These are phyloP conservation scores for Fusarium nygamai DNA, from an alignment of 2,329 filamentous ascomycete genomes.

Conservation along the genomic window DNA sequence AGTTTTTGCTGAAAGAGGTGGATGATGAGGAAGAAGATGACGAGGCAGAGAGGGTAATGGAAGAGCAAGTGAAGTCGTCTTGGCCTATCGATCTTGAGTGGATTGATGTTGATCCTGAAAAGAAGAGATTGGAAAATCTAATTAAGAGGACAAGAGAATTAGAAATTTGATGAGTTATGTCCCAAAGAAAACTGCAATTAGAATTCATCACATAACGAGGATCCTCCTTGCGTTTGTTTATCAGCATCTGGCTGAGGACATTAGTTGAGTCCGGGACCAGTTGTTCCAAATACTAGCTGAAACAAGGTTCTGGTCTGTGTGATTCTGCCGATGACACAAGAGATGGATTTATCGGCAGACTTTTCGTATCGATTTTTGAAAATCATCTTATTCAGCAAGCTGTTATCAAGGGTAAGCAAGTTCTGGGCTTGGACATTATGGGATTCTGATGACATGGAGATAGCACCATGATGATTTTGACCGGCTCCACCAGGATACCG, in stretches of 20 bases:
- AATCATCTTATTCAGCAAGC: not conserved
- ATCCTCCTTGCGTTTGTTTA: no score
- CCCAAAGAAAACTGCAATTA: no score
- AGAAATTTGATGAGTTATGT: not conserved
- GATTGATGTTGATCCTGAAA: not conserved
- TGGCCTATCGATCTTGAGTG: not conserved
- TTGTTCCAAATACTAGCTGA: no score
- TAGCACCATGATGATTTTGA: not conserved
- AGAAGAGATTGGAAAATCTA: not conserved
- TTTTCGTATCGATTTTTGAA: not conserved
- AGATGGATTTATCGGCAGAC: no score
- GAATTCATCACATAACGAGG: no score
- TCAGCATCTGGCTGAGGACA: no score
- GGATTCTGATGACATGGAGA: not conserved
- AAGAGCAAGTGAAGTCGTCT: not conserved
- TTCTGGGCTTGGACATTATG: not conserved
- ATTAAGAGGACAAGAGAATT: not conserved
- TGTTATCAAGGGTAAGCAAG: not conserved
- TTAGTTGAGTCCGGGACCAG: no score
- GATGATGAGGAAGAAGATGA: not conserved
- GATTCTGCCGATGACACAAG: no score
- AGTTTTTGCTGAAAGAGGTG: fast-evolving
- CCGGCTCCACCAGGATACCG: not conserved
- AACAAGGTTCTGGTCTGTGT: no score
- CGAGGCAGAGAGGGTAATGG: not conserved